phyloP scores from a whole-genome alignment of 805 yeast species.

The Brettanomyces custersianus region DNA sequence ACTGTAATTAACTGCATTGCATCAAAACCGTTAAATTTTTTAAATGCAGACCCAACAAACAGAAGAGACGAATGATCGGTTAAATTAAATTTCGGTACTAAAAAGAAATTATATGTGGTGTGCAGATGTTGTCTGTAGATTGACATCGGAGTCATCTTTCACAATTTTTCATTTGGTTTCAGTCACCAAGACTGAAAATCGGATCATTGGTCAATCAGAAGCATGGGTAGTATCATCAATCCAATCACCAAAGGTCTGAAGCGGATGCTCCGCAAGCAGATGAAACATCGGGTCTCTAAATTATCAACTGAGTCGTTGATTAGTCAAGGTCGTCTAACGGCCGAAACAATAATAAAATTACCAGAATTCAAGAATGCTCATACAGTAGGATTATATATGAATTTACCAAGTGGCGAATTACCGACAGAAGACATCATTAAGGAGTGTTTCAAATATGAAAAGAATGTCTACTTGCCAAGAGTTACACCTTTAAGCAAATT shows the following conservation, averaged over 20 bases:
- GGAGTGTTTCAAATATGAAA: slow-evolving; percentile 37
- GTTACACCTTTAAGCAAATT: slow-evolving; percentile 23
- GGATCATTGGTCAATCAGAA: no score
- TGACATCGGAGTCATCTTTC: no score
- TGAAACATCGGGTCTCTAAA: neutral
- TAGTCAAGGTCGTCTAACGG: slow-evolving; percentile 3
- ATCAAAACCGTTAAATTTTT: no score
- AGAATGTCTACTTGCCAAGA: slow-evolving; percentile 51
- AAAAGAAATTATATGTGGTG: no score
- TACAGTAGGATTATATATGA: slow-evolving; percentile 62
- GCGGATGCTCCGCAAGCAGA: slow-evolving; percentile 2
- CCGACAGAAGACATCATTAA: slow-evolving; percentile 48
- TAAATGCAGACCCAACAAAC: no score
- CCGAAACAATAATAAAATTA: slow-evolving; percentile 2
- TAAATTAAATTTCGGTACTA: no score
- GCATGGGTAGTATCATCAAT: no score
- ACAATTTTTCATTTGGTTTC: no score
- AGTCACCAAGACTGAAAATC: neutral
- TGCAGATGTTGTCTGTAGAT: no score
- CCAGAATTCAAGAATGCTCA: slow-evolving; percentile 34
- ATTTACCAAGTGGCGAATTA: slow-evolving; percentile 65
- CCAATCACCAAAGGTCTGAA: neutral
- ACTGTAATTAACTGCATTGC: no score
- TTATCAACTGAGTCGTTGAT: neutral
- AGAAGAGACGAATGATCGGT: no score